Evolutionary conservation across 140 eudicot genomes (phyloP), one percentile per base, ranked within the genome.

Genomic region (Cichorium intybus): DNA sequence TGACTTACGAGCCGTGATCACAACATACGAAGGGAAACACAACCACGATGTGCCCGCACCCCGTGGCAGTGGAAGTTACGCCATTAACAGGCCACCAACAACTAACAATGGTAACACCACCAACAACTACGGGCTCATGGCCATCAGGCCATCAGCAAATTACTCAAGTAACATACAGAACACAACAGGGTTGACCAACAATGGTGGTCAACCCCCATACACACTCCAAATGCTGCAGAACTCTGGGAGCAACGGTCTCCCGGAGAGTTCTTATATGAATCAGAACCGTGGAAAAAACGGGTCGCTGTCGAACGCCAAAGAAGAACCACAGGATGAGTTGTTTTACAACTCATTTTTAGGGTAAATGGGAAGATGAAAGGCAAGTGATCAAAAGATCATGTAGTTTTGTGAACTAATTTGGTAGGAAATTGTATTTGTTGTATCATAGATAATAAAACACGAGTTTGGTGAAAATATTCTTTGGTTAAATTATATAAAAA

Each of bases 11-110:
- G 93, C 95, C 0, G 99, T 93, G 77, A 85, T 93, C 75, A 93
- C 97, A 4, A 93, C 99, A 3, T 93, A 93, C 21, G 99, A 93
- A 77, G 99, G 99, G 64, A 93, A 88, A 61, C 97, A 93, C 75
- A 93, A 93, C 84, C 99, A 93, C 48, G 99, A 88, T 23, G 94
- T 93, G 23, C 99, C 99, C 5, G 99, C 97, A 39, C 90, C 95
- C 9, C 84, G 97, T 4, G 96, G 97, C 31, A 88, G 99, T 20
- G 90, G 89, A 26, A 66, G 87, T 33, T 93, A 93, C 70, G 24
- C 73, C 45, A 64, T 76, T 56, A 84, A 49, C 64, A 77, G 94
- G 53, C 86, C 84, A 61, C 68, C 85, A 28, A 7, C 82, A 23
- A 49, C 64, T 43, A 62, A 50, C 57, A 69, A 57, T 55, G 28